These are phyloP conservation scores for Jatropha multifida DNA, from an alignment of 441 rosid genomes.

Conservation along the genomic window DNA sequence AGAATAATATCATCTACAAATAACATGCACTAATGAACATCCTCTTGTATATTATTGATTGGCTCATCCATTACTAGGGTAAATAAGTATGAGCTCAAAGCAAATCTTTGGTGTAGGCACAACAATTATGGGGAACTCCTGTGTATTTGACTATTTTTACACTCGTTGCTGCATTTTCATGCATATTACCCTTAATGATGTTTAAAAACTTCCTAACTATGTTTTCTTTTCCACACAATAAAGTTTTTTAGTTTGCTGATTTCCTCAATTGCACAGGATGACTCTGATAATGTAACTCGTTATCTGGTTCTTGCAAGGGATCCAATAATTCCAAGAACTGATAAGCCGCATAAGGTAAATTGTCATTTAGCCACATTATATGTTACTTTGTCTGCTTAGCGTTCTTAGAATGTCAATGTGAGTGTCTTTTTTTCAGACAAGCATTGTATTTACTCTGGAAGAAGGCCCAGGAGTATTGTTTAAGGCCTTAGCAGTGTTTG, in stretches of 20 bases:
- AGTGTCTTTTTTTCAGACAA: slow-evolving; percentile 38
- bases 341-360: slow-evolving; percentile 61
- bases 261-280: slow-evolving; percentile 49
- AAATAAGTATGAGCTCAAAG: too few relatives aligned
- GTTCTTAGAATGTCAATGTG: slow-evolving; percentile 4
- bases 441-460: slow-evolving; percentile 47
- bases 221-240: not conserved
- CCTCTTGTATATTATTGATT: too few relatives aligned
- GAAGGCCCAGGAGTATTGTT: slow-evolving; percentile 37
- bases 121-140: too few relatives aligned
- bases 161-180: too few relatives aligned
- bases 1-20: too few relatives aligned
- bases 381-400: not conserved
- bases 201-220: not conserved
- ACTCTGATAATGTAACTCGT: slow-evolving; percentile 66
- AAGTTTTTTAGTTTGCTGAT: slow-evolving; percentile 21
- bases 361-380: not conserved
- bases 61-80: too few relatives aligned
- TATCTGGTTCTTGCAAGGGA: slow-evolving; percentile 83
- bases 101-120: too few relatives aligned
- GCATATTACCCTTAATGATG: too few relatives aligned
- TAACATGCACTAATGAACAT: too few relatives aligned
- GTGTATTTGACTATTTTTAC: too few relatives aligned
- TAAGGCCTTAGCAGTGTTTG: slow-evolving; percentile 69
- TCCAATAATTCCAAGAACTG: slow-evolving; percentile 67